Evolutionary conservation across 768 basidiomycete species (phyloP).

Genomic region (Russula brevipes): DNA sequence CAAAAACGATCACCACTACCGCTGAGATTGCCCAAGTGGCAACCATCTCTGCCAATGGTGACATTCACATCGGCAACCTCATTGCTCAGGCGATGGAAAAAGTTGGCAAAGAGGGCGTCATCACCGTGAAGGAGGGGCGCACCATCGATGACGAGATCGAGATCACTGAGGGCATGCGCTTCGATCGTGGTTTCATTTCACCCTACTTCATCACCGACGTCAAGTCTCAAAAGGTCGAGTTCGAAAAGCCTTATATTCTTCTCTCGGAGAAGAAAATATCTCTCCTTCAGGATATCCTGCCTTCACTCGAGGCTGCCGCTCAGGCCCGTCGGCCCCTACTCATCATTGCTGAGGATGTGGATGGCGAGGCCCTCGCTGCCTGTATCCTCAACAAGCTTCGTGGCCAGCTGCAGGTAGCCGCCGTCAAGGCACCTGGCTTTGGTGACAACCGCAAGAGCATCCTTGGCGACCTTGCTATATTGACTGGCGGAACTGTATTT

Average conservation of each 20-base stretch:
- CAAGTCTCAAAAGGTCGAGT: slow-evolving; percentile 92
- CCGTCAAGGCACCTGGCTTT: slow-evolving; percentile 97
- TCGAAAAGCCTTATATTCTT: slow-evolving; percentile 93
- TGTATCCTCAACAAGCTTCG: slow-evolving; percentile 99
- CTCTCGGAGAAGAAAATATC: slow-evolving; percentile 99
- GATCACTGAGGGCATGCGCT: slow-evolving; percentile 99
- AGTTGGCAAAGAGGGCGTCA: slow-evolving; percentile 99
- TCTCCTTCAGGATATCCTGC: slow-evolving; percentile 89
- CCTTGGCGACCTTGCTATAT: slow-evolving; percentile 93
- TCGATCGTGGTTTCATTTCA: slow-evolving; percentile 97
- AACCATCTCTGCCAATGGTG: slow-evolving; percentile 66
- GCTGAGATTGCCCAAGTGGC: slow-evolving; percentile 98
- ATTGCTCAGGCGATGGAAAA: slow-evolving; percentile 99
- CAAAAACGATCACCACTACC: slow-evolving; percentile 92
- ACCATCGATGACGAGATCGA: slow-evolving; percentile 99
- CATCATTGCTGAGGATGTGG: slow-evolving; percentile 96
- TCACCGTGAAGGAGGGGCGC: slow-evolving; percentile 98
- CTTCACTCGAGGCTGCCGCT: slow-evolving; percentile 76
- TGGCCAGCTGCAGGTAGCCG: slow-evolving; percentile 89
- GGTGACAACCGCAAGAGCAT: slow-evolving; percentile 99
- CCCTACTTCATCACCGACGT: slow-evolving; percentile 99
- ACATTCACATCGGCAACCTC: slow-evolving; percentile 85
- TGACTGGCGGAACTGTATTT: slow-evolving; percentile 97
- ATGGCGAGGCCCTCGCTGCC: slow-evolving; percentile 96
- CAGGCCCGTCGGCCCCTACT: slow-evolving; percentile 84